A percentile compares a stretch with the other conserved stretches of the same genome.
Evolutionary conservation across 306 rosid species (phyloP).

Genomic region (Dalbergia cultrata): DNA sequence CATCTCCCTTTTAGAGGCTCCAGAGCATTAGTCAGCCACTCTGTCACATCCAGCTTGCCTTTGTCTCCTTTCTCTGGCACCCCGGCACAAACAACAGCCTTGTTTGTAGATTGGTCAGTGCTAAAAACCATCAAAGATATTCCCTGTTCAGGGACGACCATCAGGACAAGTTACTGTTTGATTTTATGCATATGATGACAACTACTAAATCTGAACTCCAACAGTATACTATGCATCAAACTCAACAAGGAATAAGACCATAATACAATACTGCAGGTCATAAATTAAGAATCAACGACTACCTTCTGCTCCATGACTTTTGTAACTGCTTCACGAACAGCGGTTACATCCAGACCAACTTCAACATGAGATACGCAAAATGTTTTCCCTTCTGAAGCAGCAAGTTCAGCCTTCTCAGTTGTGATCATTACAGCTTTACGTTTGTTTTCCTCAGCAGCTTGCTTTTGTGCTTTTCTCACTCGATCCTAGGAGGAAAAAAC

Average conservation of each 20-base stretch:
- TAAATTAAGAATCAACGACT: slow-evolving; percentile 22
- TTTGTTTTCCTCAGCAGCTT: slow-evolving; percentile 83
- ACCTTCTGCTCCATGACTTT: slow-evolving; percentile 86
- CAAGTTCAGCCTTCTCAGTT: slow-evolving; percentile 75
- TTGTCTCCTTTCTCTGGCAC: slow-evolving; percentile 75
- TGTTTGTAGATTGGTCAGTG: slow-evolving; percentile 81
- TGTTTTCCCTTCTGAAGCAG: slow-evolving; percentile 70
- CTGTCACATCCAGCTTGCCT: slow-evolving; percentile 82
- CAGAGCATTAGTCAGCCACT: slow-evolving; percentile 84
- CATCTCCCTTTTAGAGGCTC: slow-evolving; percentile 89
- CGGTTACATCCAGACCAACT: slow-evolving; percentile 90
- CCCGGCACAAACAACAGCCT: slow-evolving; percentile 96
- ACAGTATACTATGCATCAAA: slow-evolving; percentile 30
- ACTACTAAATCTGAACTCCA: not conserved
- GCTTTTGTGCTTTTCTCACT: slow-evolving; percentile 89
- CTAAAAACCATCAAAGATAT: slow-evolving; percentile 92
- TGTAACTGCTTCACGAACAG: slow-evolving; percentile 97
- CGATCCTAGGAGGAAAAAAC: slow-evolving; percentile 59
- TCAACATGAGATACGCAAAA: slow-evolving; percentile 81
- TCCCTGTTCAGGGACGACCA: slow-evolving; percentile 68
- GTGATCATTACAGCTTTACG: slow-evolving; percentile 77
- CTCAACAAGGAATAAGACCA: slow-evolving; percentile 20
- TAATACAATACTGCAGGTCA: slow-evolving; percentile 22
- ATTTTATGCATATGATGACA: slow-evolving; percentile 23
- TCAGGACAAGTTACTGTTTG: slow-evolving; percentile 39